phyloP scores from a whole-genome alignment of 148 eudicot genomes.

The Fagopyrum tataricum region DNA sequence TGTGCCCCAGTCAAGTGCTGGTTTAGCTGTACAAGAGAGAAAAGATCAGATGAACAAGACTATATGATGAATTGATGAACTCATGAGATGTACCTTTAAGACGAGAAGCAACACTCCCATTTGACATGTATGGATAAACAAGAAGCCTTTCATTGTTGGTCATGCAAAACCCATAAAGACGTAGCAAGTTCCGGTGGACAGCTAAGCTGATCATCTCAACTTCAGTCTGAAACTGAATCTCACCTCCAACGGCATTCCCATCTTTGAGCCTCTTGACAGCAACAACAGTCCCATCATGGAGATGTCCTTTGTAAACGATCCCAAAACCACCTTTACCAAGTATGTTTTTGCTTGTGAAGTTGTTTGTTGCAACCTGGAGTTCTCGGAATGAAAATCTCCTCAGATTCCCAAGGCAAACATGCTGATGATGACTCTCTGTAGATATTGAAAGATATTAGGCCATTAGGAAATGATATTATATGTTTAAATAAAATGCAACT shows the following conservation, averaged over 20 bases:
- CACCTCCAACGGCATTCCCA: slow-evolving; percentile 69
- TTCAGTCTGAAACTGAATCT: slow-evolving; percentile 93
- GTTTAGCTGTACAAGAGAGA: slow-evolving; percentile 54
- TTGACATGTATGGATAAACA: slow-evolving; percentile 96
- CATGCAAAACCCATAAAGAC: slow-evolving; percentile 86
- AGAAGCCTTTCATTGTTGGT: slow-evolving; percentile 64
- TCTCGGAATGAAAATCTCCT: slow-evolving; percentile 74
- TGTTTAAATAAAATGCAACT: slow-evolving; percentile 9
- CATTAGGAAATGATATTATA: neutral
- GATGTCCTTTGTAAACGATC: slow-evolving; percentile 75
- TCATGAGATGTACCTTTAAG: slow-evolving; percentile 64
- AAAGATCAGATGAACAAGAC: neutral
- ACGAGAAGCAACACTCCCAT: slow-evolving; percentile 94
- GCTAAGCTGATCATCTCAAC: slow-evolving; percentile 98
- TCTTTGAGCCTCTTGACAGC: slow-evolving; percentile 94
- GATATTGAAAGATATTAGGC: neutral
- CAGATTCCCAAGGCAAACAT: slow-evolving; percentile 78
- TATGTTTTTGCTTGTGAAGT: slow-evolving; percentile 83
- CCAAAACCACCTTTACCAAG: slow-evolving; percentile 95
- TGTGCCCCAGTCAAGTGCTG: slow-evolving; percentile 77
- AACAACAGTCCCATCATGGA: slow-evolving; percentile 67
- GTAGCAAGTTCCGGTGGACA: slow-evolving; percentile 81
- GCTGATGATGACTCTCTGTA: slow-evolving; percentile 65
- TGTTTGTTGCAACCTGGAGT: slow-evolving; percentile 75
- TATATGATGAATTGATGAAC: neutral